A percentile compares a stretch with the other conserved stretches of the same genome.
These are phyloP conservation scores for Plasmodium berghei DNA, from an alignment of 169 alveolate species.

Conservation along the genomic window DNA sequence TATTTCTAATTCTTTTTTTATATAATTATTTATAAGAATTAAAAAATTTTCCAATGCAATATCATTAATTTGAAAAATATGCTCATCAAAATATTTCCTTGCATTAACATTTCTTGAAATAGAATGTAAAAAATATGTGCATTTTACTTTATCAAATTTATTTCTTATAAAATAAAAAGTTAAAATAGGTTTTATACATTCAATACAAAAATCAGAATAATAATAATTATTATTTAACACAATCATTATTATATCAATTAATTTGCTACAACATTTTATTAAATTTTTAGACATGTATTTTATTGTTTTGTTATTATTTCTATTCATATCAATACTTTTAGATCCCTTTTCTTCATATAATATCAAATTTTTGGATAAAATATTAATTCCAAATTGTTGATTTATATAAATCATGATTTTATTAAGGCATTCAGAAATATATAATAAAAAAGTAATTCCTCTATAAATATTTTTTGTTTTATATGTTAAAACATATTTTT, in stretches of 20 bases:
- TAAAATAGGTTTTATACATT: slow-evolving; percentile 22
- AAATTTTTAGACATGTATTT: slow-evolving; percentile 3
- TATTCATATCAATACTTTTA: no score
- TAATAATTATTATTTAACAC: slow-evolving; percentile 6
- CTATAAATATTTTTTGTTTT: background rate
- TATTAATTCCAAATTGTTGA: background rate
- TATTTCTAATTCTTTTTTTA: background rate
- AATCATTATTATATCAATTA: slow-evolving; percentile 24
- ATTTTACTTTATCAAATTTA: background rate
- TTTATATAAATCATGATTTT: slow-evolving; percentile 13
- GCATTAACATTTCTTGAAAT: slow-evolving; percentile 14
- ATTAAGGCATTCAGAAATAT: background rate
- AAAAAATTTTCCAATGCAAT: slow-evolving; percentile 5
- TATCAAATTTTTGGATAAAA: background rate
- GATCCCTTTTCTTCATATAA: background rate
- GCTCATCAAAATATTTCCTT: background rate
- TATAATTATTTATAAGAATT: slow-evolving; percentile 1
- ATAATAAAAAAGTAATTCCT: slow-evolving; percentile 22
- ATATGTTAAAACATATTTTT: no score
- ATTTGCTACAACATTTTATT: background rate
- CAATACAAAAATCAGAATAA: slow-evolving; percentile 41
- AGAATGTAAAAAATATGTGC: background rate
- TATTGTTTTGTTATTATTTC: no score
- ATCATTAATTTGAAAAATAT: background rate
- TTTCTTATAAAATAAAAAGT: slow-evolving; percentile 15